Percentiles rank a stretch among this genome's conserved stretches.
Conservation (phyloP, 225 moss, liverwort and hornwort genomes). For the Rhytidiadelphus loreus region DNA sequence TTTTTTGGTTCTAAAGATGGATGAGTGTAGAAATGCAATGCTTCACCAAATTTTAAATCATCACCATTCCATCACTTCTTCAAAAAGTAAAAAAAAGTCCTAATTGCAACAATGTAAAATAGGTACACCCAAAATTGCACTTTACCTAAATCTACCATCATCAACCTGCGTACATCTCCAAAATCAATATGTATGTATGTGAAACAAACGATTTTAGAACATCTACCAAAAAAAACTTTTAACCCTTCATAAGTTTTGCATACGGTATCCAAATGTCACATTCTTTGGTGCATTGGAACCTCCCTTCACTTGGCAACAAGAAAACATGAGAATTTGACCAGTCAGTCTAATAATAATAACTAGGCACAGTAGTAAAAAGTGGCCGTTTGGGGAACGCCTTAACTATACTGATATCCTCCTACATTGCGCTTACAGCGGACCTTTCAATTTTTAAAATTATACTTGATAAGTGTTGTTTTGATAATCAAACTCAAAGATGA, state of each 20-base stretch:
- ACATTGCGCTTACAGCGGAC: background rate
- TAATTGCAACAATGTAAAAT: background rate
- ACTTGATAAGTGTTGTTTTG: too few species aligned
- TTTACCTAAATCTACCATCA: background rate
- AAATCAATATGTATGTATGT: background rate
- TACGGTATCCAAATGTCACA: rapidly evolving
- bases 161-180: background rate
- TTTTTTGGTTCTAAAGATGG: background rate
- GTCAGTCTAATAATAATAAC: background rate
- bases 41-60: background rate
- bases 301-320: background rate
- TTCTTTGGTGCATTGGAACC: background rate
- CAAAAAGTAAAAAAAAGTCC: too few species aligned
- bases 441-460: background rate
- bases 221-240: too few species aligned
- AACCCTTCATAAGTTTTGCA: background rate
- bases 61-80: background rate
- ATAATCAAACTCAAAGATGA: background rate
- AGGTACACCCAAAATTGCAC: rapidly evolving
- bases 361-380: background rate
- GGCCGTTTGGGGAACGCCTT: background rate
- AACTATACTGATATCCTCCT: background rate
- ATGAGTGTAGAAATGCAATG: background rate
- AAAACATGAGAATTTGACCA: background rate
- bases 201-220: background rate